Evolutionary conservation across 1,284 basidiomycete genomes (phyloP), one percentile per base, ranked within the genome.

Genomic region (Polyporus tsugae): DNA sequence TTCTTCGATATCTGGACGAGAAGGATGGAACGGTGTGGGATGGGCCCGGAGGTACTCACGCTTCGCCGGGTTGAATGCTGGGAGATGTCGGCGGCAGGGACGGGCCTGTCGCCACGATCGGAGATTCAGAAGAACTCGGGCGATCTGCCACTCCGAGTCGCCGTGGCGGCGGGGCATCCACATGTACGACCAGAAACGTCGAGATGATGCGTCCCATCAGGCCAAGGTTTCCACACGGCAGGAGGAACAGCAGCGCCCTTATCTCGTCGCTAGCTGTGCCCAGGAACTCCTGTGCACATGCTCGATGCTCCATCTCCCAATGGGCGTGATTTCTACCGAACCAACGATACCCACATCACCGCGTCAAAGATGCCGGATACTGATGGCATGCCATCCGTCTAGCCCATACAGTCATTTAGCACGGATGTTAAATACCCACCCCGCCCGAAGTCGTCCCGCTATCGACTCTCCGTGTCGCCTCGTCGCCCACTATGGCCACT

Each of bases 401-500:
- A 11, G 17, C 36, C 55, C 9, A 6, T 10, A 13, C 22, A 5
- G 22, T 52, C 46, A 25, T 22, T n/a, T 4, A 19, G 19, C n/a
- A 38, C 35, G 6, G 17, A 58, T 38, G n/a, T 58, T 58, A 58
- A 58, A 58, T 58, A 58, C 29, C 55, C 55, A 3, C 10, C 36
- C 36, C 55, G 35, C 35, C 55, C 36, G 35, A 38, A 10, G 22
- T 46, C 19, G 35, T 60, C 57, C 53, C 62, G 64, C 52, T 64
- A 66, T 70, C 71, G 62, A 63, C 66, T 64, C 57, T 63, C 58
- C 64, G 66, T 69, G 60, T 64, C 63, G 70, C 62, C 66, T 64
- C 57, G 61, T 46, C 67, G 49, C 63, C 68, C 67, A 33, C 72
- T 66, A 82, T 82, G 82, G 79, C 78, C 53, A 36, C 67, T 46